A percentile compares a stretch with the other conserved stretches of the same genome.
phyloP scores from a whole-genome alignment of 2,329 filamentous ascomycete genomes.

The Pseudopithomyces chartarum region DNA sequence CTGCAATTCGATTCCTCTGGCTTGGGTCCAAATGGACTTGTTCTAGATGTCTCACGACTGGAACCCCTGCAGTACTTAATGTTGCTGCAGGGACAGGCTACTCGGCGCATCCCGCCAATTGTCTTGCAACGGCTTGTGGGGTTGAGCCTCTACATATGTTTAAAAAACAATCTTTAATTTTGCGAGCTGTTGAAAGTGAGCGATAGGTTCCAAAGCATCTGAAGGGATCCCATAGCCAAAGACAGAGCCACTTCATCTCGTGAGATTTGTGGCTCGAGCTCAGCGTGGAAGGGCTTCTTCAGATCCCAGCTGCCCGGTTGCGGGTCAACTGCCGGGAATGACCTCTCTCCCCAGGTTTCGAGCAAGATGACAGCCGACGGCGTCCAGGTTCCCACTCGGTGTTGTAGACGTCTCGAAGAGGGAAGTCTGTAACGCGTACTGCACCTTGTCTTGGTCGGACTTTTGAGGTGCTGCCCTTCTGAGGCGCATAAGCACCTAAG shows the following conservation, averaged over 20 bases:
- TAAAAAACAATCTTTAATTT: neutral
- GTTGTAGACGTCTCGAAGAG: neutral
- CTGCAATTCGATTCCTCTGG: neutral
- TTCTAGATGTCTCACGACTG: neutral
- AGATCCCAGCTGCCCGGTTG: constrained; percentile 1
- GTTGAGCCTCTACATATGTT: neutral
- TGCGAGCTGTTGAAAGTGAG: neutral
- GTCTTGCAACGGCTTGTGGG: neutral
- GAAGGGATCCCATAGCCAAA: neutral
- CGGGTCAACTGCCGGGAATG: neutral
- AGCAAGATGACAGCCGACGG: neutral
- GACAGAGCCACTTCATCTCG: neutral
- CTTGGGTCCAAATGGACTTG: neutral
- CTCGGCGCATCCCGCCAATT: constrained; percentile 2
- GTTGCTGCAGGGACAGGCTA: neutral
- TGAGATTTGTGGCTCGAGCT: neutral
- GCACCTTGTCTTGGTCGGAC: neutral
- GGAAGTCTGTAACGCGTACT: neutral
- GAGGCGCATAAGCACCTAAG: neutral
- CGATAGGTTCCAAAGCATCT: neutral
- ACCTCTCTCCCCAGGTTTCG: neutral
- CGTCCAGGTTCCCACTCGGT: neutral
- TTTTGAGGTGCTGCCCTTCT: neutral
- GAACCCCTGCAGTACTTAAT: neutral
- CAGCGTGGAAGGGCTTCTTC: neutral